Percentiles rank a stretch among this genome's conserved stretches.
These are phyloP conservation scores for Sapria himalayana DNA, from an alignment of 345 rosid species.

Conservation along the genomic window DNA sequence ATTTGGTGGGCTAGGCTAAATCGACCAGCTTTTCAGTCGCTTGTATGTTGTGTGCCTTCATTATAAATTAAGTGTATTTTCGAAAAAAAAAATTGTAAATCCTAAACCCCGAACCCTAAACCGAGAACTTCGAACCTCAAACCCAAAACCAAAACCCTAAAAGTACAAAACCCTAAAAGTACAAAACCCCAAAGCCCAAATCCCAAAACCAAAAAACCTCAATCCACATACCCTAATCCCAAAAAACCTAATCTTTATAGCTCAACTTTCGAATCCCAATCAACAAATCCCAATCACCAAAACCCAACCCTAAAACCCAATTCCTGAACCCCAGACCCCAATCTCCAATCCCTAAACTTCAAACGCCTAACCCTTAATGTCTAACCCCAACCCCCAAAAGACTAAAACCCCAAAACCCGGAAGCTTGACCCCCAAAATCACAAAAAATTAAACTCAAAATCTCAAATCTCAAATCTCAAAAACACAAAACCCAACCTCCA, in stretches of 20 bases:
- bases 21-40: too few species aligned
- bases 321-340: conserved; percentile 2
- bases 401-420: neutral
- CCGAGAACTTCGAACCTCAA: neutral
- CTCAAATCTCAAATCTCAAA: neutral
- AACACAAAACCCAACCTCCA: neutral
- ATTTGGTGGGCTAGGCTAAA: too few species aligned
- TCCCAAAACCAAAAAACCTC: conserved; percentile 3
- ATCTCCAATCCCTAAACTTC: neutral
- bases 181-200: conserved; percentile 2
- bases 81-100: neutral
- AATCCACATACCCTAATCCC: conserved; percentile 3
- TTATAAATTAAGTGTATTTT: too few species aligned
- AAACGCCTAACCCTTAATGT: conserved; percentile 2
- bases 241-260: neutral
- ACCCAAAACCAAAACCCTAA: neutral
- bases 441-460: neutral
- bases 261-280: conserved; percentile 2
- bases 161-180: neutral
- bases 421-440: conserved; percentile 2
- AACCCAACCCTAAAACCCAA: conserved; percentile 5
- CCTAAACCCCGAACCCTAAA: neutral
- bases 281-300: conserved; percentile 1
- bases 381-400: conserved; percentile 1
- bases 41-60: too few species aligned